A percentile compares a stretch with the other conserved stretches of the same genome.
phyloP scores from a whole-genome alignment of 164 flowering plant genomes.

The Sextonia rubra region DNA sequence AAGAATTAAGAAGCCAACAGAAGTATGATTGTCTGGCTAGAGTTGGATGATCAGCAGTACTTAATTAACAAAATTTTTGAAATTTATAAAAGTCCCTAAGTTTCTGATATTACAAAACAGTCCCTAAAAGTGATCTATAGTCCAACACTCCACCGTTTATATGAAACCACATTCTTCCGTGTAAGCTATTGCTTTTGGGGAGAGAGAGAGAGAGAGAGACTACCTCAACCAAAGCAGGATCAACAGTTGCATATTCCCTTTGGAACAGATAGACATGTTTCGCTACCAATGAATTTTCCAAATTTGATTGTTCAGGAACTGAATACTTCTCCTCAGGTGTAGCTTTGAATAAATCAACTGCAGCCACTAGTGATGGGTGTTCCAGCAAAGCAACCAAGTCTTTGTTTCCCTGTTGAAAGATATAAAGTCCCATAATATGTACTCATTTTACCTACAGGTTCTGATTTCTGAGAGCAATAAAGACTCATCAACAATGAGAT shows the following conservation, averaged over 20 bases:
- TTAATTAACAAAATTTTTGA: no score
- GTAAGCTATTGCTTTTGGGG: background rate
- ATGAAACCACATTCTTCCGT: background rate
- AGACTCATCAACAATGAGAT: background rate
- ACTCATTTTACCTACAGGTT: no score
- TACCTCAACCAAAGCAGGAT: conserved; percentile 82
- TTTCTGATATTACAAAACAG: no score
- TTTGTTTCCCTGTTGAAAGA: conserved; percentile 32
- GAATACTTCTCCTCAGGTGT: conserved; percentile 49
- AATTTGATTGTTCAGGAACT: conserved; percentile 18
- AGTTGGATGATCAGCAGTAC: no score
- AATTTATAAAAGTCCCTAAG: no score
- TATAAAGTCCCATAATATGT: no score
- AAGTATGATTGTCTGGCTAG: no score
- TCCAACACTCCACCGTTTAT: background rate
- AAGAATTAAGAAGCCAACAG: no score
- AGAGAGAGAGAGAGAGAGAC: conserved; percentile 1
- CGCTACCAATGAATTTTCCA: conserved; percentile 12
- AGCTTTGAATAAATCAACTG: conserved; percentile 46
- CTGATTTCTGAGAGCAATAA: no score
- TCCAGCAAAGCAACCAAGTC: conserved; percentile 47
- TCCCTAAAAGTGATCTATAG: no score
- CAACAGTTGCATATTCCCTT: conserved; percentile 90
- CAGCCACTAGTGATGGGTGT: conserved; percentile 48
- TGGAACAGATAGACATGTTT: conserved; percentile 83